A percentile compares a stretch with the other conserved stretches of the same genome.
Evolutionary conservation across 345 rosid genomes (phyloP).

Genomic region (Ceriops tagal): DNA sequence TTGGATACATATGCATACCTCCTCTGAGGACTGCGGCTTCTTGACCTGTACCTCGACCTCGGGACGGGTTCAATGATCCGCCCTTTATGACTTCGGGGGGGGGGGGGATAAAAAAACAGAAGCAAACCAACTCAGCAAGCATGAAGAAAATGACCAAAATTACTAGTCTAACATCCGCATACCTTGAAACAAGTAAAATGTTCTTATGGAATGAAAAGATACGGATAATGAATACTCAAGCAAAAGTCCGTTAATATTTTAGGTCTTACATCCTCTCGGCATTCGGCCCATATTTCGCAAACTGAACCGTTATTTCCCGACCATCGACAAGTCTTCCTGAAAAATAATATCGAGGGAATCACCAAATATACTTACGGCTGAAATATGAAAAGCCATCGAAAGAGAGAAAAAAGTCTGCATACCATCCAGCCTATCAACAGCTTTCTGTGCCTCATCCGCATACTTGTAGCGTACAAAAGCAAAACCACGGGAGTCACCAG

Average conservation of each 20-base stretch:
- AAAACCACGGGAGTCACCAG: constrained; percentile 54
- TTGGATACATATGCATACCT: not conserved
- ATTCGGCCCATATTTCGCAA: constrained; percentile 23
- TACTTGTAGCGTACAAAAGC: constrained; percentile 76
- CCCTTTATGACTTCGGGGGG: not conserved
- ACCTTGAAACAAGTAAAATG: not conserved
- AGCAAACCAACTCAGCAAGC: not conserved
- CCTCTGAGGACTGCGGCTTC: not conserved
- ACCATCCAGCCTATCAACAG: constrained; percentile 76
- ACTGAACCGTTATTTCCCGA: constrained; percentile 26
- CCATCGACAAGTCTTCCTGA: constrained; percentile 27
- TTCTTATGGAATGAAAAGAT: not conserved
- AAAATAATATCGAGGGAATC: not conserved
- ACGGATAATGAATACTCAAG: not conserved
- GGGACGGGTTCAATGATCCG: constrained; percentile 10
- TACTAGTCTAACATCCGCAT: not conserved
- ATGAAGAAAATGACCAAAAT: not conserved
- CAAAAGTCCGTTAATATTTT: not conserved
- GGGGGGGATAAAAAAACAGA: not conserved
- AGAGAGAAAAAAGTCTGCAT: not conserved
- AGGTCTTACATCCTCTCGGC: constrained; percentile 11
- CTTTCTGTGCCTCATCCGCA: constrained; percentile 73
- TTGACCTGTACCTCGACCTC: not conserved
- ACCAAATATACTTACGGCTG: not conserved
- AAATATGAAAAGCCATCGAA: not conserved